Evolutionary conservation across 2,329 filamentous ascomycete species (phyloP), one percentile per base, ranked within the genome.

Genomic region (Metarhizium rileyi): DNA sequence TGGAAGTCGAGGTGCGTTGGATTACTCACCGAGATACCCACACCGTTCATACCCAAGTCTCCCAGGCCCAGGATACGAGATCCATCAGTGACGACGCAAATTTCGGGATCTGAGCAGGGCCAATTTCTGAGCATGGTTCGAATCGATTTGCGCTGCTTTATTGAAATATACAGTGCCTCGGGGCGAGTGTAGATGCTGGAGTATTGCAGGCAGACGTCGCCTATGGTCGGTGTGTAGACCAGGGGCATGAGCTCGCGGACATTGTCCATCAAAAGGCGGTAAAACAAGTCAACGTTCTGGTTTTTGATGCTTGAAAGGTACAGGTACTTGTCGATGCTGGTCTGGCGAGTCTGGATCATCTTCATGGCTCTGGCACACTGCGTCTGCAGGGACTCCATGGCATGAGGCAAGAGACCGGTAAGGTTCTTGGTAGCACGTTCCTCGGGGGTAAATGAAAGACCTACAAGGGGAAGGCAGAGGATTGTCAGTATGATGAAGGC

Each of bases 121-220:
- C 93, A 98, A 70, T 97, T 97, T 63, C 83, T 76, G 57, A 97
- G 83, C 66, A 97, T 90, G 43, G 86, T 84, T 61, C 83, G 81
- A 56, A 97, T 87, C 54, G 91, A 89, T 63, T 90, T 93, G 56
- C 87, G 84, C 74, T 98, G 91, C 70, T 89, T 87, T 70, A 88
- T 96, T 53, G 90, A 96, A 56, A 98, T 87, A 74, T 97, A 98
- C 70, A 97, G 80, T 56, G 86, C 90, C 76, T 97, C 93, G 22
- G 93, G 90, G 58, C 90, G 86, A 53, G 90, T 94, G 75, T 95
- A 97, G 60, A 97, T 81, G 61, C 91, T 89, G 36, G 90, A 95
- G 81, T 95, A 98, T 70, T 91, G 86, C 65, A 95, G 76, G 73
- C 93, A 98, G 57, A 95, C 93, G 66, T 97, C 91, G 61, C 93